A percentile compares a stretch with the other conserved stretches of the same genome.
phyloP scores from a whole-genome alignment of 208 protist species.

The Leishmania tarentolae region DNA sequence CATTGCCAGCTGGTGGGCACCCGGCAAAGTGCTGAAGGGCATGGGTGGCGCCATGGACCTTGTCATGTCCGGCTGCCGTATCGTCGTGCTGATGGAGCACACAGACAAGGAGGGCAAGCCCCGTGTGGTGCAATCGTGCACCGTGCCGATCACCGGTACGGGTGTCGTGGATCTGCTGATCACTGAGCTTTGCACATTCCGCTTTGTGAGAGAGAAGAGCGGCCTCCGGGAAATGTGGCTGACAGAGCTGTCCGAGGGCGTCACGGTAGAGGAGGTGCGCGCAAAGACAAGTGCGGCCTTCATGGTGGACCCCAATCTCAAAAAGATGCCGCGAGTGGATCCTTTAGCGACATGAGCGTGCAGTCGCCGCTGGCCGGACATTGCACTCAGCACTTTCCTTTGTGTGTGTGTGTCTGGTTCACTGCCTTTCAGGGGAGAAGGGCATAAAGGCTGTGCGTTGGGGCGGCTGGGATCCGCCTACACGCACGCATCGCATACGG shows the following conservation, averaged over 20 bases:
- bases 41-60: constrained; percentile 95
- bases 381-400: not conserved
- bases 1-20: constrained; percentile 96
- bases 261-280: constrained; percentile 78
- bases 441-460: not conserved
- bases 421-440: not conserved
- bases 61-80: constrained; percentile 56
- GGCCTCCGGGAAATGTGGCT: constrained; percentile 45
- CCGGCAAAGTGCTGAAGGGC: constrained; percentile 93
- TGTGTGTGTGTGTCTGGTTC: constrained; percentile 11
- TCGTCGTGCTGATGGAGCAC: constrained; percentile 95
- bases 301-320: constrained; percentile 35
- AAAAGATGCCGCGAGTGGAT: constrained; percentile 34
- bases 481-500: not conserved
- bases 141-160: constrained; percentile 82
- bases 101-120: constrained; percentile 69
- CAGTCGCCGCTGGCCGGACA: not conserved
- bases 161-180: constrained; percentile 85
- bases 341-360: not conserved
- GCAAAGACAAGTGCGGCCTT: constrained; percentile 51
- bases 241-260: constrained; percentile 70
- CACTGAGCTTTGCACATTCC: constrained; percentile 93
- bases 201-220: constrained; percentile 37
- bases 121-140: constrained; percentile 86
- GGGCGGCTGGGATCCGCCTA: not conserved